phyloP scores from a whole-genome alignment of 768 basidiomycete species.

The Russula virescens region DNA sequence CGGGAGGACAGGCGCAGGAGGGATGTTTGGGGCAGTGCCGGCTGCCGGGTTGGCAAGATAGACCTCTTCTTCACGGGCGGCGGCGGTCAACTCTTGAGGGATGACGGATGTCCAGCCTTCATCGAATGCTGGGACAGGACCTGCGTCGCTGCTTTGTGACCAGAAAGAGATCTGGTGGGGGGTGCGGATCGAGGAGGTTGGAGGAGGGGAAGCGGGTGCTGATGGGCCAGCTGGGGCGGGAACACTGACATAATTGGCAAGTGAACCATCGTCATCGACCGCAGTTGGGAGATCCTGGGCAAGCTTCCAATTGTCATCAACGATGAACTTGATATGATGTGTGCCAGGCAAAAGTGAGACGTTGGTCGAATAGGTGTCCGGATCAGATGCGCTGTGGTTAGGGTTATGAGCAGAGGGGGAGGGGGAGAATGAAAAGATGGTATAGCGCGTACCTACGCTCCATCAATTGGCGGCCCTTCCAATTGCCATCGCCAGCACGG shows the following conservation, averaged over 20 bases:
- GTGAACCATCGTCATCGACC: conserved; percentile 88
- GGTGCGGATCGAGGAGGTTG: conserved; percentile 26
- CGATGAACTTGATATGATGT: conserved; percentile 91
- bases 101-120: conserved; percentile 72
- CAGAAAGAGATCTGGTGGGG: conserved; percentile 37
- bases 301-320: conserved; percentile 83
- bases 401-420: conserved; percentile 13
- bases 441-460: conserved; percentile 48
- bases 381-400: conserved; percentile 22
- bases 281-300: conserved; percentile 78
- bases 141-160: conserved; percentile 32
- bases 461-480: conserved; percentile 67
- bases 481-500: conserved; percentile 68
- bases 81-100: conserved; percentile 70
- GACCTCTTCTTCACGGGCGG: conserved; percentile 78
- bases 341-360: conserved; percentile 77
- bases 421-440: conserved; percentile 6
- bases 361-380: conserved; percentile 35
- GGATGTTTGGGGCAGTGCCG: conserved; percentile 70
- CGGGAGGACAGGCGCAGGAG: conserved; percentile 82
- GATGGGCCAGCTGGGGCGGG: conserved; percentile 32
- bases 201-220: conserved; percentile 32
- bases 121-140: conserved; percentile 26
- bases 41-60: conserved; percentile 42
- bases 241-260: conserved; percentile 91